These are phyloP conservation scores for Chlamydomonas asymmetrica DNA, from an alignment of 139 green algal genomes.

Conservation along the genomic window DNA sequence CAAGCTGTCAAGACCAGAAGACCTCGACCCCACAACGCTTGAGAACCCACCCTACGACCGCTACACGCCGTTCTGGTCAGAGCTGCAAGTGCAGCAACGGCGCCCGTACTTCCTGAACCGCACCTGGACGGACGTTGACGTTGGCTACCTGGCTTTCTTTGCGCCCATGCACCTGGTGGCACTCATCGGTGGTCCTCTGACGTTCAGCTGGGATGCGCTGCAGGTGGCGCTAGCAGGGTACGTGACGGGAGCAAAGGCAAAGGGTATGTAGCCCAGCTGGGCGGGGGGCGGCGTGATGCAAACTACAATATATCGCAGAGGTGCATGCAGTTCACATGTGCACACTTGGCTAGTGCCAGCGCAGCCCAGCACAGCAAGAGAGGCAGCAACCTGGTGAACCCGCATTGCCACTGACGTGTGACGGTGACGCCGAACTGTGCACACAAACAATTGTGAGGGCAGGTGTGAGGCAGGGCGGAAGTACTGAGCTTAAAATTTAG, in stretches of 20 bases:
- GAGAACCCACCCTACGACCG: conserved; percentile 2
- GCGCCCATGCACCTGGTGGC: conserved; percentile 40
- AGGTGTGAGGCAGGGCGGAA: too few relatives aligned
- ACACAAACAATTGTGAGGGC: too few relatives aligned
- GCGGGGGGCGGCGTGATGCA: background rate
- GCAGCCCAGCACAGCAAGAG: too few relatives aligned
- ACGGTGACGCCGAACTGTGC: too few relatives aligned
- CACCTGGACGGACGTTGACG: conserved; percentile 41
- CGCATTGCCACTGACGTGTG: too few relatives aligned
- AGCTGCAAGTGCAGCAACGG: conserved; percentile 40
- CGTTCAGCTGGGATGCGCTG: conserved; percentile 52
- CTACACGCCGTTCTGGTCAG: conserved; percentile 14
- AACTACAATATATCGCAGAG: too few relatives aligned
- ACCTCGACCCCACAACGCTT: conserved; percentile 33
- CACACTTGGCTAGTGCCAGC: too few relatives aligned
- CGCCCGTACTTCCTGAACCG: conserved; percentile 37
- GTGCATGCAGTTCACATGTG: too few relatives aligned
- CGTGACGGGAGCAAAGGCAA: background rate
- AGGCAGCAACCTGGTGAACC: too few relatives aligned
- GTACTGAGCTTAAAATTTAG: too few relatives aligned
- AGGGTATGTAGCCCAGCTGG: too few relatives aligned
- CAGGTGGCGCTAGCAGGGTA: conserved; percentile 44
- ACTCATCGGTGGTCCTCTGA: conserved; percentile 38
- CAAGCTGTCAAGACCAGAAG: conserved; percentile 16
- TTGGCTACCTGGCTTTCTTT: conserved; percentile 45